Conservation (phyloP, 345 rosid genomes). For the Syzygium jambos region DNA sequence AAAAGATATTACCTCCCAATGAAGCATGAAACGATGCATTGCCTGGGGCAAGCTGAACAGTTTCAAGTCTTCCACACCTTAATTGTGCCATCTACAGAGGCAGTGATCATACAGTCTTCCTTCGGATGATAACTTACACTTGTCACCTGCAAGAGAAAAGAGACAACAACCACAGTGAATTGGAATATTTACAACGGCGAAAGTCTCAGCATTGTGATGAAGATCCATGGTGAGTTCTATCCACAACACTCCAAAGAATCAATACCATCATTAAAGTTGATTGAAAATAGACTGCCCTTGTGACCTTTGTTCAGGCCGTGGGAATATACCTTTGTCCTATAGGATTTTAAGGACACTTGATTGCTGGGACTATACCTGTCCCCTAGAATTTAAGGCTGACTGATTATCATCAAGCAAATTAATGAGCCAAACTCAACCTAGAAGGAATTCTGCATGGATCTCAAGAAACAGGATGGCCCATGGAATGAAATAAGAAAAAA, state of each 20-base stretch:
- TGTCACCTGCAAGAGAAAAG: conserved; percentile 47
- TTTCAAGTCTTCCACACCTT: conserved; percentile 73
- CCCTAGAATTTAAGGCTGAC: neutral
- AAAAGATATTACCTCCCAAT: neutral
- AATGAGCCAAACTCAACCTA: neutral
- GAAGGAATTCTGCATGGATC: neutral
- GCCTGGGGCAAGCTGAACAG: neutral
- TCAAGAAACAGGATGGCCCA: neutral
- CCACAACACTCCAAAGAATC: neutral
- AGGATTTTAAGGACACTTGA: neutral
- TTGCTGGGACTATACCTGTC: neutral
- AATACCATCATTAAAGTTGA: neutral
- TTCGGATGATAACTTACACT: conserved; percentile 94
- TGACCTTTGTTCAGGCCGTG: neutral
- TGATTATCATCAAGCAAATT: neutral
- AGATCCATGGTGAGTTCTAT: neutral
- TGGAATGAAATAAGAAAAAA: neutral
- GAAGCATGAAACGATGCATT: neutral
- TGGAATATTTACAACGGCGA: neutral
- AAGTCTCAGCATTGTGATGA: neutral
- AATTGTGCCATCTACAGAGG: conserved; percentile 86
- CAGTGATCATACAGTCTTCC: conserved; percentile 69
- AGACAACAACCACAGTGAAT: neutral
- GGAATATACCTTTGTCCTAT: neutral
- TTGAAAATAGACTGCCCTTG: neutral